Conservation (phyloP, 2,329 filamentous ascomycete genomes). For the Anthostomella pinea region DNA sequence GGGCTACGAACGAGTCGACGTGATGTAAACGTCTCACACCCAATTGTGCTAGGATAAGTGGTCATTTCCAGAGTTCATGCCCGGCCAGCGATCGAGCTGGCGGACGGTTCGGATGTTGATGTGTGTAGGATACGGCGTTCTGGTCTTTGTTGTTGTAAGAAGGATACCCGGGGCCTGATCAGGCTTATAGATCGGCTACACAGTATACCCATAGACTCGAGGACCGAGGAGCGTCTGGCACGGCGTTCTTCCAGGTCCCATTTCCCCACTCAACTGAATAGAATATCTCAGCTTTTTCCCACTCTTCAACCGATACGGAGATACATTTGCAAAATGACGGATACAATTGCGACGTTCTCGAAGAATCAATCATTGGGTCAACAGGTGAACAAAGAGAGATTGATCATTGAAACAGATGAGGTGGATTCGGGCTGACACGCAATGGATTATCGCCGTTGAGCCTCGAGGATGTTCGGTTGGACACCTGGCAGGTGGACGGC, state of each 20-base stretch:
- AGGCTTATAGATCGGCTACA: neutral
- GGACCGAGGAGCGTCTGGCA: neutral
- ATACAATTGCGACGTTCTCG: neutral
- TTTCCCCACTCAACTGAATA: neutral
- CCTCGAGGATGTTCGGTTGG: no score
- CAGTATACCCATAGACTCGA: neutral
- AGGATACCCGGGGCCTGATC: neutral
- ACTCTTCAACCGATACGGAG: neutral
- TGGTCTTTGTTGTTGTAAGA: neutral
- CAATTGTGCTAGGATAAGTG: no score
- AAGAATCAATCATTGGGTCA: neutral
- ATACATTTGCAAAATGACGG: neutral
- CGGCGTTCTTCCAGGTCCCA: neutral
- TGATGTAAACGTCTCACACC: conserved; percentile 58
- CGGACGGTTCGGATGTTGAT: neutral
- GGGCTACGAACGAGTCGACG: conserved; percentile 82
- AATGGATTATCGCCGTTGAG: no score
- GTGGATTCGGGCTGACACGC: no score
- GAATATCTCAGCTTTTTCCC: neutral
- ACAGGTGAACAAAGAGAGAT: no score
- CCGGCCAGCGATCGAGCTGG: no score
- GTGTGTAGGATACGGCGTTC: neutral
- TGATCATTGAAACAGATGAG: no score
- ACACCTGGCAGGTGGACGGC: no score
- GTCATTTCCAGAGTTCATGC: no score